Evolutionary conservation across 441 rosid species (phyloP), one percentile per base, ranked within the genome.

Genomic region (Gossypium trilobum): DNA sequence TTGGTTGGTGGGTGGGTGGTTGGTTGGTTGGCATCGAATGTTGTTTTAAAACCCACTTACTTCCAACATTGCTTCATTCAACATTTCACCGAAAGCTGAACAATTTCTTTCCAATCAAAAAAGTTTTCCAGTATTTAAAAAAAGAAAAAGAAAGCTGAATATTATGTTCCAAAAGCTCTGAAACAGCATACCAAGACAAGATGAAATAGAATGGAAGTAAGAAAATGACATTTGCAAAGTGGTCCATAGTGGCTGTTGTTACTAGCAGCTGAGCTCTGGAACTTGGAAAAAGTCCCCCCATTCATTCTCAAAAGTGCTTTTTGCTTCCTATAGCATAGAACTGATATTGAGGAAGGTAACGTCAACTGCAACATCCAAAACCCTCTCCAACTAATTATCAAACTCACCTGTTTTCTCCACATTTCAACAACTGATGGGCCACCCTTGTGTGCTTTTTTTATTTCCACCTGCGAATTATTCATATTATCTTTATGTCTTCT

Each of bases 81-180:
- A 63, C 7, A 27, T 63, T 63, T 63, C 68, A 63, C 68, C 51
- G 51, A 63, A 63, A 36, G 68, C 36, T 39, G 13, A 50, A 36
- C 51, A 17, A 13, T 17, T 9, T 36, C 19, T 36, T 36, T 9
- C 27, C 50, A 17, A 27, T 27, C 6, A 29, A 29, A 59, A 36
- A 42, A 10, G 31, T 27, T 27, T 27, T 27, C 31, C 31, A 27
- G 31, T 27, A 27, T 4, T n/a, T 2, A n/a, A n/a, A 50, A 13
- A n/a, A n/a, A 13, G 5, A 50, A 16, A 31, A 20, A 9, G 10
- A 46, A 13, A 46, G 2, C 11, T 2, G 2, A 11, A 13, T 9
- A 10, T 42, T 42, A 42, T 10, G 3, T 42, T 11, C n/a, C 2
- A 17, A 39, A 63, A 42, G 52, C 52, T 39, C 52, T 63, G 10